Base-by-base conservation (phyloP, 2,329 filamentous ascomycete species). In the Pseudogymnoascus sp. region DNA sequence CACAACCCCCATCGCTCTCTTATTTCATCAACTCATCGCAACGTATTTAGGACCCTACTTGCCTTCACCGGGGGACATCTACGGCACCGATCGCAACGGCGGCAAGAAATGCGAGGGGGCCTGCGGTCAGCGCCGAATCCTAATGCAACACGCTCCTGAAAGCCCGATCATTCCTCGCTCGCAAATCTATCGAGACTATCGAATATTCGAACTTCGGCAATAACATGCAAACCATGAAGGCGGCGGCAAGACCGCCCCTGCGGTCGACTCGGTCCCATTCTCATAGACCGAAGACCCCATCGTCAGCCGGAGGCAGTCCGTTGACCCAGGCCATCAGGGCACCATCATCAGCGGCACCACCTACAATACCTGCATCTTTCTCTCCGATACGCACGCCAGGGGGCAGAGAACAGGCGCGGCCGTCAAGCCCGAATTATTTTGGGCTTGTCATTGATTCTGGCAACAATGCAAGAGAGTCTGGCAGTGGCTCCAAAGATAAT, bases 341-440 rank as follows among this genome's bases (percentile, higher is more conserved):
- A 12, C 66, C 71, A 10, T 66, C 69, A 16, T 70, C 71, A 1
- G 70, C 70, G 16, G 71, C 70, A 10, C 70, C 70, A 11, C 70
- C 70, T 46, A n/a, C 67, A 14, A 59, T 70, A 14, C 66, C 70
- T 11, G 21, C 53, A 12, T 31, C 56, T 1, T 23, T 37, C 12
- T 28, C 64, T 21, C 25, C 62, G 1, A 59, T 70, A 28, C 68
- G 68, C 64, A 70, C 71, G 5, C 71, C 72, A 23, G 67, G 40
- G 18, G 38, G 59, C 4, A 66, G 67, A 14, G 61, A 36, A n/a
- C 68, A 68, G 18, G 67, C 64, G 31, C 78, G 81, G 66, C 77
- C 82, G 1, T 78, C 86, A 8, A 93, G 90, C 73, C 90, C 91
- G 11, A 96, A 93, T 73, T 96, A 96, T 75, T 96, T 96, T 73